Base-by-base conservation (phyloP, 2,329 filamentous ascomycete species). In the Beauveria scarabaeidicola region DNA sequence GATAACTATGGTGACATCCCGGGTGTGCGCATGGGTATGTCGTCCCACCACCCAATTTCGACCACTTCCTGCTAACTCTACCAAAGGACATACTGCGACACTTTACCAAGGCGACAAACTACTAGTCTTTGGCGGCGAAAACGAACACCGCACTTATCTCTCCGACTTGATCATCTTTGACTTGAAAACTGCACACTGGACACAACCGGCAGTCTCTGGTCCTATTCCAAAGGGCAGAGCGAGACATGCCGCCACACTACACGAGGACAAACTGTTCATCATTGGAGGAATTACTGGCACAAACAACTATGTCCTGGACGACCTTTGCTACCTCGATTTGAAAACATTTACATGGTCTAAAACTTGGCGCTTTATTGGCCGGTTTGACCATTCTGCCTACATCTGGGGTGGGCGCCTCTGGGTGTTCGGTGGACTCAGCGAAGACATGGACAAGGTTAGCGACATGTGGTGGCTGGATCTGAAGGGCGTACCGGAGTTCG, bases 1-100 rank as follows among this genome's bases (percentile, higher is more conserved):
- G 94, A 97, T 75, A 99, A 99, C 74, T 99, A 96, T 77, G 94
- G 94, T 38, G 93, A 97, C 74, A 97, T 97, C 64, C 93, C 93
- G 5, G 93, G 93, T 15, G 93, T 97, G 53, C 86, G 93, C 65
- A 97, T 97, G 94, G 93, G 92, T 91, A 80, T 66, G 81, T 7
- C 40, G 25, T 32, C 38, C 23, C 50, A 27, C n/a, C 43, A 41
- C 27, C 36, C 61, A 17, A 50, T 51, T 25, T 29, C 43, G 32
- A 36, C 46, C n/a, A 19, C 13, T 25, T 55, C 50, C 63, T 54
- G 64, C 61, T 61, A 55, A 63, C 47, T 27, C 19, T 25, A 27
- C 32, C 21, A n/a, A 67, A 95, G 91, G 92, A 36, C 94, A 99
- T 70, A 97, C 94, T 48, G 92, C 94, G 29, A 96, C 90, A 38